Conservation (phyloP, 495 filamentous ascomycete genomes). For the Penicillium bovifimosum region DNA sequence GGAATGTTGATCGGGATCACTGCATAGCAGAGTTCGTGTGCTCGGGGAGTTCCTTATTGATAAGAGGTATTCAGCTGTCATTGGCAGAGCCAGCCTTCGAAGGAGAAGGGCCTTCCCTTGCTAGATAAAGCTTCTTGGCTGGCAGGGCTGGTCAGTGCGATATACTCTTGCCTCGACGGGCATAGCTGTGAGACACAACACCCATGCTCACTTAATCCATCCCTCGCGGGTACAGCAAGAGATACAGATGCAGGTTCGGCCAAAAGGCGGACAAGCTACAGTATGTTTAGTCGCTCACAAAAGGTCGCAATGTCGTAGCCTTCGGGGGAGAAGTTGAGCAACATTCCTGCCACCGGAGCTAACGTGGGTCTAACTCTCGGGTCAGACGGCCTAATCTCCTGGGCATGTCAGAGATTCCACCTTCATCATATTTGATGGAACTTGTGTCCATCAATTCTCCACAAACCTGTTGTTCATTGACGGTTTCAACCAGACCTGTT, state of each 20-base stretch:
- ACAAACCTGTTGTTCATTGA: neutral
- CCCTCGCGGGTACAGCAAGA: too few relatives aligned
- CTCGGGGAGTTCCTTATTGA: neutral
- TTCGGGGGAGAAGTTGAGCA: neutral
- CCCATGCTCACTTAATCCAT: too few relatives aligned
- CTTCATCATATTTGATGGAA: neutral
- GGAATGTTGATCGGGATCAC: slow-evolving; percentile 15
- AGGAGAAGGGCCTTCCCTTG: neutral
- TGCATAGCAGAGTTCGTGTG: slow-evolving; percentile 1
- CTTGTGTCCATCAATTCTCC: neutral
- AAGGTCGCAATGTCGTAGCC: neutral
- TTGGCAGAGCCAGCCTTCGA: neutral
- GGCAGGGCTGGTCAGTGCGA: neutral
- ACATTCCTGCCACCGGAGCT: neutral
- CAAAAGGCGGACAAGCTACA: too few relatives aligned
- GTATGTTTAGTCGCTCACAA: neutral
- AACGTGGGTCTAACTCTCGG: neutral
- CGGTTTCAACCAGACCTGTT: neutral
- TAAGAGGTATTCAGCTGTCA: neutral
- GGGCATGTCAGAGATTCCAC: neutral
- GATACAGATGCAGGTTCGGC: too few relatives aligned
- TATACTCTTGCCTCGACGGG: neutral
- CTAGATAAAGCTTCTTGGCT: neutral
- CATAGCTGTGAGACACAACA: neutral
- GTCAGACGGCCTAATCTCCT: neutral